Base-by-base conservation (phyloP, 176 grass and related monocot genomes). In the Areca catechu region DNA sequence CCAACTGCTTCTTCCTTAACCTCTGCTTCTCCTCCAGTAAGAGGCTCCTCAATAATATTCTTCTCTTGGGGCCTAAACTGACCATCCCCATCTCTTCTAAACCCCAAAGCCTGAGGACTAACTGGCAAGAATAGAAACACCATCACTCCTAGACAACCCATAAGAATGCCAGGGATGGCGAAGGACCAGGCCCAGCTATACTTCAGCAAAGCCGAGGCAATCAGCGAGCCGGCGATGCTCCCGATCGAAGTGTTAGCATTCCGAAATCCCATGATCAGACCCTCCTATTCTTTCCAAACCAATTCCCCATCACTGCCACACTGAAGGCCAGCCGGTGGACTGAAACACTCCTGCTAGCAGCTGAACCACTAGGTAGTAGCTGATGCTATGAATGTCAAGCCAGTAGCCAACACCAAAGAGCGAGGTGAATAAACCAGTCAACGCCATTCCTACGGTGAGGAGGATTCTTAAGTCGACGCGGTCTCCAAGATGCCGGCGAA, bases 161-260 rank as follows among this genome's bases (percentile, higher is more conserved):
- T 94, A 60, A 84, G 61, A 34, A 88, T 27, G 72, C 89, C 82
- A n/a, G 89, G 89, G 56, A 94, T 20, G 49, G 76, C 70, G 69
- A 94, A 94, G 30, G 89, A 94, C 89, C 89, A 94, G 12, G 84
- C 84, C 89, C 89, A 94, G 0, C 89, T 80, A 55, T 79, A 94
- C 65, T 81, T 80, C 47, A 88, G 68, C 17, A 94, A 82, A 80
- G 80, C 69, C 24, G 89, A 85, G 49, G 84, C 89, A 61, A 94
- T 71, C 69, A 94, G 56, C 19, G 89, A 94, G 24, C 89, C 84
- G 4, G 80, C 77, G 76, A 94, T 94, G 37, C 88, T 94, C 29
- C 89, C 89, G 2, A 94, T 63, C 24, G 84, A 94, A 55, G 89
- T 88, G 49, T 94, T 74, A 12, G 89, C 89, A 76, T 94, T 94